These are phyloP conservation scores for Penicillium occitanis DNA, from an alignment of 2,329 filamentous ascomycete species.

Conservation along the genomic window DNA sequence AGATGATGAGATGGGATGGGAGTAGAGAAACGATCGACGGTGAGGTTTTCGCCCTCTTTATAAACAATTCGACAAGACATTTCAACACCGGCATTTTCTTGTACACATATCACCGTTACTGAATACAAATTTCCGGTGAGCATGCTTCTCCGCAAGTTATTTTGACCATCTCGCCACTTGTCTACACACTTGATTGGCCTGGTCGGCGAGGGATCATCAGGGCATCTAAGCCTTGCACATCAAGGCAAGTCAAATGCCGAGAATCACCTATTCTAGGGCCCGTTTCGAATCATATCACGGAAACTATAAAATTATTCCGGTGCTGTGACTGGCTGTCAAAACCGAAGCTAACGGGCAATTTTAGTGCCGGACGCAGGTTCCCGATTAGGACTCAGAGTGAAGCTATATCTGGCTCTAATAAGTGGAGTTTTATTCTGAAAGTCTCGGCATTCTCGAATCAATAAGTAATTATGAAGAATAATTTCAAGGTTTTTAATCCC, in stretches of 20 bases:
- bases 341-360: not conserved
- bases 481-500: not conserved
- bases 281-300: not conserved
- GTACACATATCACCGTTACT: not conserved
- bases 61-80: not conserved
- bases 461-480: not conserved
- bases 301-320: not conserved
- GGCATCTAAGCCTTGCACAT: not conserved
- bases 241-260: not conserved
- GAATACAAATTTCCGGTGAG: not conserved
- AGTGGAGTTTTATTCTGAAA: not conserved
- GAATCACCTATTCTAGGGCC: not conserved
- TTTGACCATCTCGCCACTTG: not conserved
- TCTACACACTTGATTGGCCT: not conserved
- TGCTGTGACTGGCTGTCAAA: not conserved
- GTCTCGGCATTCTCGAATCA: not conserved
- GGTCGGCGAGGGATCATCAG: not conserved
- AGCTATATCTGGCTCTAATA: not conserved
- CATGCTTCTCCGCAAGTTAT: not conserved
- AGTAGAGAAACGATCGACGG: not conserved
- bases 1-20: not conserved
- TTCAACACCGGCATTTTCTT: not conserved
- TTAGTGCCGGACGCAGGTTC: constrained; percentile 7
- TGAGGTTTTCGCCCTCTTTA: not conserved
- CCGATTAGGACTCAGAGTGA: not conserved